Conservation (phyloP, 306 rosid genomes). For the Fragaria iinumae region DNA sequence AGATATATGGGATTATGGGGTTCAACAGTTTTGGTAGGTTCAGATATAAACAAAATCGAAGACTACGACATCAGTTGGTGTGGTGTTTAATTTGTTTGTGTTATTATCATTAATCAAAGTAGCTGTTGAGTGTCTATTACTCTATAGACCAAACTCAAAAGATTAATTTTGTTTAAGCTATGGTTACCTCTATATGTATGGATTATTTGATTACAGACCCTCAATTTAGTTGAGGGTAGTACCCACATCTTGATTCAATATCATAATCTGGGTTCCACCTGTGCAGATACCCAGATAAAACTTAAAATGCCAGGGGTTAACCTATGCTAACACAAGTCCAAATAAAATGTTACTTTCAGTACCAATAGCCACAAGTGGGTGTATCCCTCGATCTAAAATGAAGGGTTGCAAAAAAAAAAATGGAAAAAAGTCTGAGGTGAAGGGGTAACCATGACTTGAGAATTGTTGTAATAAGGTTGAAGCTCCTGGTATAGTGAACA, state of each 20-base stretch:
- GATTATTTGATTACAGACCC: neutral
- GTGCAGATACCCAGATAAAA: too few relatives aligned
- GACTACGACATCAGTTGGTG: neutral
- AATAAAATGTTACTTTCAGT: neutral
- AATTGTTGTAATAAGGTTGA: neutral
- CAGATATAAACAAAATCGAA: neutral
- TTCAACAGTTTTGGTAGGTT: neutral
- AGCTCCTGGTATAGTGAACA: neutral
- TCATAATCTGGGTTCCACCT: neutral
- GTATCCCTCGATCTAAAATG: neutral
- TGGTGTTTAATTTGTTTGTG: neutral
- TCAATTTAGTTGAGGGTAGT: neutral
- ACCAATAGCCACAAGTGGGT: neutral
- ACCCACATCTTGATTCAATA: neutral
- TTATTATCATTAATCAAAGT: neutral
- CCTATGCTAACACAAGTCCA: neutral
- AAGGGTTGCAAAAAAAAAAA: neutral
- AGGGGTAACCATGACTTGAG: neutral
- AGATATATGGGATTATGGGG: neutral
- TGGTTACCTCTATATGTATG: neutral
- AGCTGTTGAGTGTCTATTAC: neutral
- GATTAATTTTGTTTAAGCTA: neutral
- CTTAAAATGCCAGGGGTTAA: too few relatives aligned
- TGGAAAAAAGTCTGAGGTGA: neutral
- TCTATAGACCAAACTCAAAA: neutral